Evolutionary conservation across 169 alveolate genomes (phyloP), one percentile per base, ranked within the genome.

Genomic region (Eimeria brunetti): DNA sequence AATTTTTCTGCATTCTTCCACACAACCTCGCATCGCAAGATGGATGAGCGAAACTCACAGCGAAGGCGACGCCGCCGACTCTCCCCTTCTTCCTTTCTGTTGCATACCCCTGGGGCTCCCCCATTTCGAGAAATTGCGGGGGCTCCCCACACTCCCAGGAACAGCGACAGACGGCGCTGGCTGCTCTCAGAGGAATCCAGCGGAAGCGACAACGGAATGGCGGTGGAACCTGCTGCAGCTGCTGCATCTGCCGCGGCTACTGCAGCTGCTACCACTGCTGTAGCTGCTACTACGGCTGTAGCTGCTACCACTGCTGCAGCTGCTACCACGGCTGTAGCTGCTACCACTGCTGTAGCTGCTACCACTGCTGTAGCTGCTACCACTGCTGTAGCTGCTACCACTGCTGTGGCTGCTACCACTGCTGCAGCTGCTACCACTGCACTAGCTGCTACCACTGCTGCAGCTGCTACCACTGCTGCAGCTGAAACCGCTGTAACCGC

Each of bases 131-230:
- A 18, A 22, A 38, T n/a, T 12, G 24, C 56, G 58, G 11, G 62
- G 49, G 58, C 86, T 30, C 80, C 44, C 4, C 46, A 24, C n/a
- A 24, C 78, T 27, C 78, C 78, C 78, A 0, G 86, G 12, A 76
- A 76, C 86, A 30, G 86, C 16, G 86, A 76, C n/a, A 22, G 86
- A 7, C 60, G 33, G 36, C 27, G 33, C 46, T 69, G 80, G 80
- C 80, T 69, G 46, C n/a, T n/a, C n/a, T 69, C 80, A 69, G 80
- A 69, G 46, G 80, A 69, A 69, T 27, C 80, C 80, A 69, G 80
- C 46, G 80, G 46, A 8, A 69, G 80, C 30, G 67, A 58, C 2
- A 9, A 27, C 27, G 67, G 8, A 16, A 6, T 58, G 16, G n/a
- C 2, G 11, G 27, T 9, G 5, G 80, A 30, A 11, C 46, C 41